Conservation (phyloP, 2,329 filamentous ascomycete genomes). For the Chalaropsis thielavioides region DNA sequence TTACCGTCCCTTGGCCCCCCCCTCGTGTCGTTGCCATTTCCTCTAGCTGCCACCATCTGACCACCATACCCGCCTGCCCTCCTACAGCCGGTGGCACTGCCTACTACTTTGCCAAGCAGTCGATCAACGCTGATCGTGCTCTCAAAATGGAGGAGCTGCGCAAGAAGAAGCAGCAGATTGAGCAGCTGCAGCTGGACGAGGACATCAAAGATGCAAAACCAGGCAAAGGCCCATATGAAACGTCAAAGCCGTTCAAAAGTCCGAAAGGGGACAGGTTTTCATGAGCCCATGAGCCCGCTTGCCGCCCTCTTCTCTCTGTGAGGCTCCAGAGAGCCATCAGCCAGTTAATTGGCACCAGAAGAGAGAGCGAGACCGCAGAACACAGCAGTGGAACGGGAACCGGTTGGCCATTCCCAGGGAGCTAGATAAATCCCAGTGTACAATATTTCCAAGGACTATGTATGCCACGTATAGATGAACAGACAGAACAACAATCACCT, state of each 20-base stretch:
- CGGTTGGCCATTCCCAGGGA: background rate
- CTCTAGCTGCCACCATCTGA: background rate
- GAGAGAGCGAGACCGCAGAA: too few species aligned
- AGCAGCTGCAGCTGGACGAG: constrained; percentile 13
- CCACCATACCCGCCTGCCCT: background rate
- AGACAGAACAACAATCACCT: background rate
- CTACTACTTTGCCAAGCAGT: constrained; percentile 90
- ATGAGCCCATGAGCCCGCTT: constrained; percentile 22
- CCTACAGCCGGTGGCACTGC: constrained; percentile 65
- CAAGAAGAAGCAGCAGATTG: constrained; percentile 45
- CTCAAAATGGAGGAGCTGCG: constrained; percentile 53
- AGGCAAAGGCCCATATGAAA: constrained; percentile 52
- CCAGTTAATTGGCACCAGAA: too few species aligned
- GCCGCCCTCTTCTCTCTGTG: background rate
- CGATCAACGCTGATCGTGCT: constrained; percentile 80
- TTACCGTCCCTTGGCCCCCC: constrained; percentile 6
- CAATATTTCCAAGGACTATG: background rate
- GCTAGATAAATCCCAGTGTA: background rate
- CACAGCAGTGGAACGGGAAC: background rate
- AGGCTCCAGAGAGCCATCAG: background rate
- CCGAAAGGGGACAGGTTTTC: constrained; percentile 79
- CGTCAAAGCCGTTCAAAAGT: constrained; percentile 56
- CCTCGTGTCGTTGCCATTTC: background rate
- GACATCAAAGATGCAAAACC: constrained; percentile 21
- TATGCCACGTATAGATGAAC: background rate